Evolutionary conservation across 768 basidiomycete species (phyloP).

Genomic region (Russula abietina): DNA sequence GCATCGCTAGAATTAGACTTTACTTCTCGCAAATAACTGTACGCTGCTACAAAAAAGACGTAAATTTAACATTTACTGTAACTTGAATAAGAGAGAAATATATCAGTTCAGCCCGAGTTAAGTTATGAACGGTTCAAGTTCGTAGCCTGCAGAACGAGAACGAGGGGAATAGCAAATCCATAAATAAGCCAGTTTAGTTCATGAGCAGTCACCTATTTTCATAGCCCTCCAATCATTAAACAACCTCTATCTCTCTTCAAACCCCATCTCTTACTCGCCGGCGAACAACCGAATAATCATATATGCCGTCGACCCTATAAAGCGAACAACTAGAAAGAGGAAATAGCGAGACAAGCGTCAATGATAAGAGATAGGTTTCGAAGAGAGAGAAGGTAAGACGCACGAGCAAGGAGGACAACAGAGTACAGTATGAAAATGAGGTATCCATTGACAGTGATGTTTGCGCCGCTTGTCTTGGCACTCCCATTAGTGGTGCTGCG

Average conservation of each 20-base stretch:
- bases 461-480: slow-evolving; percentile 43
- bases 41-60: not conserved
- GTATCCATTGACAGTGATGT: slow-evolving; percentile 67
- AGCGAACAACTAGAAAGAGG: slow-evolving; percentile 60
- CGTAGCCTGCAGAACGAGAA: not conserved
- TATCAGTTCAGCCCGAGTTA: not conserved
- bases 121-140: not conserved
- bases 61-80: too few relatives aligned
- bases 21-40: not conserved
- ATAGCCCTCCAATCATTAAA: not conserved
- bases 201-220: not conserved
- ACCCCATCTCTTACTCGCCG: slow-evolving; percentile 54
- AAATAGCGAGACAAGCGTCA: not conserved
- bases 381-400: slow-evolving; percentile 33
- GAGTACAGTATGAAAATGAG: slow-evolving; percentile 87
- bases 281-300: slow-evolving; percentile 84
- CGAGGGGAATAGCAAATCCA: not conserved
- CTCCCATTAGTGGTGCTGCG: slow-evolving; percentile 44
- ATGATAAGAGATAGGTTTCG: not conserved
- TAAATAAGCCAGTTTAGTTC: not conserved
- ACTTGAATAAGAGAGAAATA: not conserved
- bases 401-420: slow-evolving; percentile 82
- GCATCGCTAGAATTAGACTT: not conserved
- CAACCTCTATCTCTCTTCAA: not conserved
- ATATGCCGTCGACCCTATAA: slow-evolving; percentile 75